phyloP scores from a whole-genome alignment of 805 yeast genomes.

The Starmerella sirachaensis region DNA sequence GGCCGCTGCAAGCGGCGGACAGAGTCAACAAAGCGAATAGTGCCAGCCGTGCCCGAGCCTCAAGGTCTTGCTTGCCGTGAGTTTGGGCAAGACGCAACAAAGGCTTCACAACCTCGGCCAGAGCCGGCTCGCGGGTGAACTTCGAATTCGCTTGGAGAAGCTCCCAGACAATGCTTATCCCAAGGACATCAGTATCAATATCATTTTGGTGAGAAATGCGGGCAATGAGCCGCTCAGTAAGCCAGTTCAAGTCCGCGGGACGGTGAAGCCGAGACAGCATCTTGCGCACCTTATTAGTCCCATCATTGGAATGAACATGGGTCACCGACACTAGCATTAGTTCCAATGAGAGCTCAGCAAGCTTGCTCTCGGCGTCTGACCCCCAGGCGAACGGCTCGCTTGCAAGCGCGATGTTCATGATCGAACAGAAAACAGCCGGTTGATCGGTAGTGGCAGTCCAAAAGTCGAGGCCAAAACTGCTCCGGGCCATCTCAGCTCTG shows the following conservation, averaged over 20 bases:
- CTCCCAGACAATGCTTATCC: constrained; percentile 58
- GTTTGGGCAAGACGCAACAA: constrained; percentile 12
- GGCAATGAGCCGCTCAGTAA: constrained; percentile 17
- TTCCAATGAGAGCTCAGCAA: constrained; percentile 49
- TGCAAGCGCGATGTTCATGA: constrained; percentile 45
- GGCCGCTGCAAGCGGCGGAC: constrained; percentile 6
- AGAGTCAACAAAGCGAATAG: constrained; percentile 11
- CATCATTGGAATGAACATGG: constrained; percentile 45
- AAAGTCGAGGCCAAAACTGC: constrained; percentile 47
- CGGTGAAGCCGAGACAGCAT: constrained; percentile 28
- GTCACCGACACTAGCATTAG: constrained; percentile 48
- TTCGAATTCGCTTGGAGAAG: constrained; percentile 57
- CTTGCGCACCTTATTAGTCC: constrained; percentile 26
- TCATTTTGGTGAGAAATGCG: constrained; percentile 6
- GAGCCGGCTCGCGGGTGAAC: constrained; percentile 28
- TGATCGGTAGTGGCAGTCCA: constrained; percentile 41
- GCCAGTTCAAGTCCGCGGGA: constrained; percentile 27
- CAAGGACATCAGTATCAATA: constrained; percentile 36
- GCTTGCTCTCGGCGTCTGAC: constrained; percentile 24
- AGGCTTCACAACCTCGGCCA: constrained; percentile 30
- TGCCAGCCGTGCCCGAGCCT: constrained; percentile 9
- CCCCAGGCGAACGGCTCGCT: constrained; percentile 19
- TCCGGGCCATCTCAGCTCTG: constrained; percentile 34
- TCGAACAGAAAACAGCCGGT: constrained; percentile 50
- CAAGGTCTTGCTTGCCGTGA: neutral